Evolutionary conservation across 2,329 filamentous ascomycete genomes (phyloP), one percentile per base, ranked within the genome.

Genomic region (Alternaria sp.): DNA sequence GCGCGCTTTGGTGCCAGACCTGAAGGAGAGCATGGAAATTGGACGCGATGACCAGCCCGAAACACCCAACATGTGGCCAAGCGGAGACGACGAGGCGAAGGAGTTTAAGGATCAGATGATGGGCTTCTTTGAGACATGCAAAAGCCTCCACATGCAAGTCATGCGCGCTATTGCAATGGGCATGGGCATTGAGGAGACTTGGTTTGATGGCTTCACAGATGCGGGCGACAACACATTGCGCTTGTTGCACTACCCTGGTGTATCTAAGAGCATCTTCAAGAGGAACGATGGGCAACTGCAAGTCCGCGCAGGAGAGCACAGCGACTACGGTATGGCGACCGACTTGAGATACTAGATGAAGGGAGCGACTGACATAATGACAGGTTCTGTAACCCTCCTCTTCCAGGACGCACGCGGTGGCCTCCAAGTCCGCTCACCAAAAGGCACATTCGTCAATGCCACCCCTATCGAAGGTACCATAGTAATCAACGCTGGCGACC

Each of bases 141-240:
- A 93, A 76, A 75, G 80, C 14, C 77, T 97, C 56, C 91, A 97
- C 77, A 82, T 87, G 28, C 83, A 93, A 64, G 86, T 96, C 20
- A 96, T 96, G 92, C 84, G 90, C 5, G 91, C 92, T 8, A 92
- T 96, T 63, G 92, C 92, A 0, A 80, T 94, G n/a, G 93, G 91
- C 0, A 88, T 96, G 87, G 89, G 86, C 0, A 81, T 95, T 16
- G 85, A 88, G 0, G 85, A 89, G 70, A 71, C 70, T 4, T 96
- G 90, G 83, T 97, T 97, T 71, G 92, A 97, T 69, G 70, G 76
- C 5, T 96, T 86, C 73, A 89, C 92, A 0, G 86, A 90, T 68
- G 68, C 65, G 4, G 86, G 81, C 2, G 82, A 80, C 46, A 80
- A 80, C 48, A 80, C 78, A 1, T 81, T 94, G 64, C 85, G 92